Conservation (phyloP, 768 basidiomycete species). For the Phallus indusiatus region DNA sequence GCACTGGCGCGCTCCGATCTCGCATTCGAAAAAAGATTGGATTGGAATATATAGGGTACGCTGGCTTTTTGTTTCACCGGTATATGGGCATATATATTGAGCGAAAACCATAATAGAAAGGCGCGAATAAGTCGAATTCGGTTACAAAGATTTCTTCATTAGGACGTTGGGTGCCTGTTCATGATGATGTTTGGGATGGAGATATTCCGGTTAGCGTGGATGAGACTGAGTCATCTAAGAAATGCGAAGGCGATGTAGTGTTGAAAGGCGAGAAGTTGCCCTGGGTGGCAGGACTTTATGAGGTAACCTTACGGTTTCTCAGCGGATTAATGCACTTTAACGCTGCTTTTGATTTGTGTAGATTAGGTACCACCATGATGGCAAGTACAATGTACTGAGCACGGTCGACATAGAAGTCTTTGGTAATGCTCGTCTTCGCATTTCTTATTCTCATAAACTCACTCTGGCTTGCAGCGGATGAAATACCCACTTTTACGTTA, state of each 20-base stretch:
- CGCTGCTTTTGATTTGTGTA: conserved; percentile 17
- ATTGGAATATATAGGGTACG: conserved; percentile 82
- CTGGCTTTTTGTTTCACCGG: not conserved
- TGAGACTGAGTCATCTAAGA: conserved; percentile 23
- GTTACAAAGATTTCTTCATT: conserved; percentile 79
- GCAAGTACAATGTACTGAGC: conserved; percentile 93
- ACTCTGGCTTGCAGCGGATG: conserved; percentile 44
- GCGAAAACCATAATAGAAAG: conserved; percentile 51
- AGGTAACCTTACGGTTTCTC: conserved; percentile 36
- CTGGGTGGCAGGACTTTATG: conserved; percentile 80
- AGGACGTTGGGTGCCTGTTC: conserved; percentile 90
- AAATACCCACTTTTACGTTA: conserved; percentile 56
- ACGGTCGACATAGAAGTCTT: conserved; percentile 79
- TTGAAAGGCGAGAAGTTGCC: conserved; percentile 78
- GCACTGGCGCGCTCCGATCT: conserved; percentile 76
- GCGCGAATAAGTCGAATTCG: conserved; percentile 73
- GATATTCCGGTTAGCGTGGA: conserved; percentile 51
- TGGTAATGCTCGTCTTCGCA: conserved; percentile 41
- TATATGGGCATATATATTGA: conserved; percentile 1
- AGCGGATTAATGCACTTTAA: not conserved
- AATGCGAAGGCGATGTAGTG: conserved; percentile 47
- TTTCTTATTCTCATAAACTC: not conserved
- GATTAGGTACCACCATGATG: conserved; percentile 92
- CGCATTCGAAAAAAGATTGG: conserved; percentile 92
- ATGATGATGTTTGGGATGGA: conserved; percentile 90